Conservation (phyloP, 108 stramenopile genomes). For the Pseudonitzschia multistriata region DNA sequence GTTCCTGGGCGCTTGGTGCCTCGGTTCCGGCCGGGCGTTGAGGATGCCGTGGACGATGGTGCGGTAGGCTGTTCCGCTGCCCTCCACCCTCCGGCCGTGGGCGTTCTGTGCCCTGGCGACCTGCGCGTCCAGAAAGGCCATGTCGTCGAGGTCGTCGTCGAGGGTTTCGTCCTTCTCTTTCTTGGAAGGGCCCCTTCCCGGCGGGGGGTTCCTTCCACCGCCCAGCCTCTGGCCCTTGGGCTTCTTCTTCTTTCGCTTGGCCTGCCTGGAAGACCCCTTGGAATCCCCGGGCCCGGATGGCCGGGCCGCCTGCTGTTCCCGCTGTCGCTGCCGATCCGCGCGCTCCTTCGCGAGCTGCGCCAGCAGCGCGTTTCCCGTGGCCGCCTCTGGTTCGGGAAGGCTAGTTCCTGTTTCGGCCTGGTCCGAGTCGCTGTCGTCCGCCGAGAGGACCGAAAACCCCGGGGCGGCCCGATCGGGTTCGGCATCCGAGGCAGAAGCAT, state of each 20-base stretch:
- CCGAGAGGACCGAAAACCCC: constrained; percentile 29
- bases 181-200: constrained; percentile 10
- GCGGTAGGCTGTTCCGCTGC: constrained; percentile 53
- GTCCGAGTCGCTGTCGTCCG: constrained; percentile 30
- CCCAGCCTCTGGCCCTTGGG: constrained; percentile 36
- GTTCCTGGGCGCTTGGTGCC: constrained; percentile 42
- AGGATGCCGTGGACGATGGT: constrained; percentile 81
- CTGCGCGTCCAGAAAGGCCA: constrained; percentile 84
- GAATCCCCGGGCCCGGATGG: too few species aligned
- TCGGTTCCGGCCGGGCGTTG: constrained; percentile 50
- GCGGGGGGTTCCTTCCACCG: constrained; percentile 17
- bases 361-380: constrained; percentile 31
- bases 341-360: constrained; percentile 65
- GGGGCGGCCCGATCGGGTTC: too few species aligned
- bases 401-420: constrained; percentile 9
- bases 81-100: constrained; percentile 75
- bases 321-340: constrained; percentile 35
- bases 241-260: constrained; percentile 24
- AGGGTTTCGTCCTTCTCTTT: not conserved
- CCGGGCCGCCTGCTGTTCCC: not conserved
- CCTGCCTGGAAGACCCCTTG: not conserved
- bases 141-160: constrained; percentile 71
- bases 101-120: constrained; percentile 75
- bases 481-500: constrained; percentile 31
- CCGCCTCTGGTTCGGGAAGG: not conserved